Base-by-base conservation (phyloP, 2,329 filamentous ascomycete species). In the Fusarium mundagurra region DNA sequence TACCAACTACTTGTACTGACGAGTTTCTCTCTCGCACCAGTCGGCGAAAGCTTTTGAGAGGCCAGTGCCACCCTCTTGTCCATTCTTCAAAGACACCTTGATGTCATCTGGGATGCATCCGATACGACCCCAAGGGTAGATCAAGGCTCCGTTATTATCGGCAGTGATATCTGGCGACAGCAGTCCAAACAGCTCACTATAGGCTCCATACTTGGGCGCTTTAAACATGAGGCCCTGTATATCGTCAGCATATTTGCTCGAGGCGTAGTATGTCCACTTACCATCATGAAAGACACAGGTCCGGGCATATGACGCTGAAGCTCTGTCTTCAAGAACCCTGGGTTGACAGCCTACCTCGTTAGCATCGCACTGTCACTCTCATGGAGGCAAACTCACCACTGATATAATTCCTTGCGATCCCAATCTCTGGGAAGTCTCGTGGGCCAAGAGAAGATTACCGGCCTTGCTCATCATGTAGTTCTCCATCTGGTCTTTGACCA, bases 381-480 rank as follows among this genome's bases (percentile, higher is more conserved):
- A 18, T 14, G 12, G 13, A 3, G 31, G 33, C 9, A 20, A 48
- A 65, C 67, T 55, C 47, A 72, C 64, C 63, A 70, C 50, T n/a
- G 67, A 72, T 16, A 74, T 50, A n/a, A 76, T 51, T 6, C 73
- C 74, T 14, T 64, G 53, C n/a, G 47, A 14, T 13, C 67, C 67
- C 17, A 76, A 36, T 31, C 68, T 61, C 27, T 16, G 38, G 18
- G 73, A 47, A n/a, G 68, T 64, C 29, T 74, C 74, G 3, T 69
- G 62, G 8, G 67, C 61, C 6, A 76, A n/a, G 38, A 76, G 51
- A 6, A 69, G 48, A 17, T 76, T 76, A 9, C 64, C 73, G 4
- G 61, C 66, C 36, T 76, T 76, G 33, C 63, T 73, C 71, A 76
- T 76, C 68, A 74, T 74, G 53, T 74, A 76, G n/a, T 76, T 76